A percentile compares a stretch with the other conserved stretches of the same genome.
Evolutionary conservation across 2,329 filamentous ascomycete species (phyloP).

Genomic region (Trichoderma cornu-damae): DNA sequence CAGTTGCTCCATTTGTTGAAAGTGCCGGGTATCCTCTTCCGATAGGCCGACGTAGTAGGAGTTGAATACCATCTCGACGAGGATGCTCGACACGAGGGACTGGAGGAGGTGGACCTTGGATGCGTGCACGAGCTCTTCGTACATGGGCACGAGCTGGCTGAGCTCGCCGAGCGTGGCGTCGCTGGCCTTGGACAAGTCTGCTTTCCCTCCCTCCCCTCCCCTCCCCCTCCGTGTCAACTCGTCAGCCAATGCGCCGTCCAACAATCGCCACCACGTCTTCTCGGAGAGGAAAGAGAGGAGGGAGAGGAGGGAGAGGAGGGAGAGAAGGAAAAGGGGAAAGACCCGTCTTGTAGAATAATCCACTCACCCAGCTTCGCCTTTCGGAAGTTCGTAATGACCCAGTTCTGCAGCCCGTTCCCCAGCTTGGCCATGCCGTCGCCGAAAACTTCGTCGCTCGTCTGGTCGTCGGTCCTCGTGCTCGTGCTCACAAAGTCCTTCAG

Average conservation of each 20-base stretch:
- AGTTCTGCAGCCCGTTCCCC: constrained; percentile 66
- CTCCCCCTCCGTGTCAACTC: too few species aligned
- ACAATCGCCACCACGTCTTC: too few species aligned
- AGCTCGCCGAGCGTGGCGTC: constrained; percentile 41
- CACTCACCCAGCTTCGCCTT: constrained; percentile 51
- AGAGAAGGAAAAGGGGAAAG: too few species aligned
- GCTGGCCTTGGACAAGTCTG: constrained; percentile 42
- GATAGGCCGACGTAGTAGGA: constrained; percentile 60
- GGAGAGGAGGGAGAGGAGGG: too few species aligned
- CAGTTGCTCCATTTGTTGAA: constrained; percentile 46
- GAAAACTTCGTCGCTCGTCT: constrained; percentile 62
- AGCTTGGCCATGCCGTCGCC: constrained; percentile 56
- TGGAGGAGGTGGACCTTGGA: constrained; percentile 60
- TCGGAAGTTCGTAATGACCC: constrained; percentile 66
- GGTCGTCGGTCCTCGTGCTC: constrained; percentile 56
- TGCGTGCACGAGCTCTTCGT: constrained; percentile 47
- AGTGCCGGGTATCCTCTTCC: constrained; percentile 45
- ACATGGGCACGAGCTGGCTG: constrained; percentile 51
- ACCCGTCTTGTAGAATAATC: too few species aligned
- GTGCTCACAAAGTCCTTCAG: constrained; percentile 69
- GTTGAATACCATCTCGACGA: constrained; percentile 58
- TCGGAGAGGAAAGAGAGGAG: too few species aligned
- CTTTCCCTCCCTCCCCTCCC: too few species aligned
- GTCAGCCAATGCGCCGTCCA: constrained; percentile 8
- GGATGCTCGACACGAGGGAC: constrained; percentile 53